A percentile compares a stretch with the other conserved stretches of the same genome.
Evolutionary conservation across 768 basidiomycete species (phyloP).

Genomic region (Suillus subalutaceus): DNA sequence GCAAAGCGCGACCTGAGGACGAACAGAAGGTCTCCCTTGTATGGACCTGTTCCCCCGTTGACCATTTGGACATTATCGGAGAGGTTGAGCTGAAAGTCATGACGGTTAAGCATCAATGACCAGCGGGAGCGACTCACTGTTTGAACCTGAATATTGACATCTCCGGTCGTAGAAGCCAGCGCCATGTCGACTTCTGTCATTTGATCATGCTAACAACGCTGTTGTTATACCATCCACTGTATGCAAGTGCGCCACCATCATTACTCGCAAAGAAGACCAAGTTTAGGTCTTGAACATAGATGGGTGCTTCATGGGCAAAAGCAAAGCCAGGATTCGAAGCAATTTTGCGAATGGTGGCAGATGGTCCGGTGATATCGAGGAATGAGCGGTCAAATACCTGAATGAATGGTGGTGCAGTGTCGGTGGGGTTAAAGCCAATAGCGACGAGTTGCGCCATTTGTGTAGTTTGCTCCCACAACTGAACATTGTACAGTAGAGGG

Average conservation of each 20-base stretch:
- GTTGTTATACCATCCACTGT: slow-evolving; percentile 64
- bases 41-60: slow-evolving; percentile 71
- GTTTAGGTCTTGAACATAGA: slow-evolving; percentile 60
- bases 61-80: slow-evolving; percentile 67
- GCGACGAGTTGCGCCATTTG: slow-evolving; percentile 30
- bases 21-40: slow-evolving; percentile 60
- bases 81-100: slow-evolving; percentile 51
- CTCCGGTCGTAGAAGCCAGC: slow-evolving; percentile 36
- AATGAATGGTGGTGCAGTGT: slow-evolving; percentile 56
- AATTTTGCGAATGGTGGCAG: slow-evolving; percentile 58
- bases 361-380: slow-evolving; percentile 55
- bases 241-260: slow-evolving; percentile 63
- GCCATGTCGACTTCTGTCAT: slow-evolving; percentile 56
- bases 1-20: slow-evolving; percentile 64
- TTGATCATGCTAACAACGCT: slow-evolving; percentile 65
- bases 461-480: slow-evolving; percentile 45
- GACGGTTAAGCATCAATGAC: slow-evolving; percentile 10
- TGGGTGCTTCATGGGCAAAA: slow-evolving; percentile 75
- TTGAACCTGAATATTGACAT: slow-evolving; percentile 53
- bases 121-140: slow-evolving; percentile 29
- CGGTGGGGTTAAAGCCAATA: slow-evolving; percentile 59
- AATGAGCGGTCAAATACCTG: slow-evolving; percentile 54
- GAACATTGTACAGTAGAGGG: slow-evolving; percentile 50
- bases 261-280: slow-evolving; percentile 76
- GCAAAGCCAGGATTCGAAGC: slow-evolving; percentile 63